Base-by-base conservation (phyloP, 164 flowering plant species). In the Litsea cubeba region DNA sequence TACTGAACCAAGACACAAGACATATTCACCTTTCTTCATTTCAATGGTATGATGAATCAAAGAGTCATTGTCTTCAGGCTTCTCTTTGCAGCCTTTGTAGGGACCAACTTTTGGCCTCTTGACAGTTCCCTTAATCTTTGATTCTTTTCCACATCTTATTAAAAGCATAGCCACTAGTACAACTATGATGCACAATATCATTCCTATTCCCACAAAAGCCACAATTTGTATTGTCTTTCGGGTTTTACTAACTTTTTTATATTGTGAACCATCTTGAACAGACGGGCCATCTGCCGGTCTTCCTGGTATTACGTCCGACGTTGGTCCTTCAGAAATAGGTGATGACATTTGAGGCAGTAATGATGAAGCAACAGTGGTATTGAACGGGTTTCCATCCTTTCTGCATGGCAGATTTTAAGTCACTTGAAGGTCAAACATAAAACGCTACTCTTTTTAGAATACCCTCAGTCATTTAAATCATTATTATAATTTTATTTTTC, bases 371-470 rank as follows among this genome's bases (percentile, higher is more conserved):
- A 72, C 68, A 66, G 84, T 79, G 24, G 85, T 71, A 77, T 91
- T 90, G 75, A 92, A 92, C 24, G 82, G 95, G 73, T 95, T 95
- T 57, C 98, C 98, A 80, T 86, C 91, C 66, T 80, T 87, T 79
- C 98, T 95, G 94, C 87, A 87, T 7, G 50, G 26, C 12, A 65
- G 65, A 74, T n/a, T 57, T 54, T 14, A 26, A 22, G 40, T 28
- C 20, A 71, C 40, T 15, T 63, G 12, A 22, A 70, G 25, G 49
- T 51, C 58, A 68, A 24, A 7, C 5, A 14, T 15, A 32, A 7
- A 22, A 65, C n/a, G 22, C 10, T 40, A 30, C 22, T 14, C 3
- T 17, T 14, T 22, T 69, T 15, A 15, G n/a, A 54, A 54, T 54
- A 54, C 5, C 17, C 20, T 12, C n/a, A 15, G n/a, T 54, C n/a